phyloP scores from a whole-genome alignment of 768 basidiomycete genomes.

The Pulveroboletus sp. region DNA sequence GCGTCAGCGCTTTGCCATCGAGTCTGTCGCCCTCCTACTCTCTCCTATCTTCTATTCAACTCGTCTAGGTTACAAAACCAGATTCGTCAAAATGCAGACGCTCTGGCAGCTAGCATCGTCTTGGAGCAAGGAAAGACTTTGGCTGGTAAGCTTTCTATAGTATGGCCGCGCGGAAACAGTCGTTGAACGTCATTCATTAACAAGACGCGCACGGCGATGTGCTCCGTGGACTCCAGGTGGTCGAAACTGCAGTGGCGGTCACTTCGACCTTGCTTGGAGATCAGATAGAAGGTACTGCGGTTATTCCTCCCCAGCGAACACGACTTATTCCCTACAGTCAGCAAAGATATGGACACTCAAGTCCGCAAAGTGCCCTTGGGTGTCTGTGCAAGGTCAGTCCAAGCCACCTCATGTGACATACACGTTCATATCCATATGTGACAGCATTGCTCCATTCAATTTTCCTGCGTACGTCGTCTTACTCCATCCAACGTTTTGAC shows the following conservation, averaged over 20 bases:
- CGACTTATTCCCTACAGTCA: conserved; percentile 48
- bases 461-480: conserved; percentile 68
- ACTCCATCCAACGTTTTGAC: background rate
- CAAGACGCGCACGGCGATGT: conserved; percentile 97
- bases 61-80: conserved; percentile 72
- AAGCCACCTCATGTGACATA: background rate
- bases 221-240: conserved; percentile 86
- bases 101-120: conserved; percentile 84
- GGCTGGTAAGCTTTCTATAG: conserved; percentile 47
- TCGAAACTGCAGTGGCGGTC: conserved; percentile 74
- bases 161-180: conserved; percentile 1
- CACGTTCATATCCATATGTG: conserved; percentile 1
- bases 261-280: conserved; percentile 86
- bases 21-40: conserved; percentile 51
- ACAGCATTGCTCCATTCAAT: conserved; percentile 81
- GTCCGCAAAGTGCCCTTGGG: conserved; percentile 81
- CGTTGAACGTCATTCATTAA: background rate
- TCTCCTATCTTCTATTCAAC: conserved; percentile 1
- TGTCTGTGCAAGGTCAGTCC: conserved; percentile 64
- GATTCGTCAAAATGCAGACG: conserved; percentile 81
- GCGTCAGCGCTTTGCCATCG: conserved; percentile 83
- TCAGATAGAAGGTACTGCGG: conserved; percentile 75
- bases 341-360: conserved; percentile 95
- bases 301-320: background rate
- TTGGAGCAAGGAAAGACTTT: conserved; percentile 96